These are phyloP conservation scores for Funneliformis mosseae DNA, from an alignment of 192 early-diverging fungal species.

Conservation along the genomic window DNA sequence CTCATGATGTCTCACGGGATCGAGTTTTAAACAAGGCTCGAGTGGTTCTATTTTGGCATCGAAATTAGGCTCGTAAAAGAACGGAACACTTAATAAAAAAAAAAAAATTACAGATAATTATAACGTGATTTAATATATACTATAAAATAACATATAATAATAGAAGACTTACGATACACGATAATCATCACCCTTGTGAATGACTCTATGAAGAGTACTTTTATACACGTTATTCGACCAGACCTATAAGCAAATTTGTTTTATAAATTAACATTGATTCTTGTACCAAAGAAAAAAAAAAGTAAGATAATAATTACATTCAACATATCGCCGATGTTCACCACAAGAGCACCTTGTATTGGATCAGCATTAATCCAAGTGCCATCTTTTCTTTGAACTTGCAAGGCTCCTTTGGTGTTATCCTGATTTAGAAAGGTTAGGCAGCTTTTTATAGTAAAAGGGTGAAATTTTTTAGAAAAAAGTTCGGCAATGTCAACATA, in stretches of 20 bases:
- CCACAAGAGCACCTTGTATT: conserved; percentile 51
- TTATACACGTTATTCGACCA: conserved; percentile 58
- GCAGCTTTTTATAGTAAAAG: conserved; percentile 33
- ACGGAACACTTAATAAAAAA: conserved; percentile 38
- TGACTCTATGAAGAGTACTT: conserved; percentile 57
- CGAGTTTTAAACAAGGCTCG: conserved; percentile 32
- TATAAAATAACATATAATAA: not conserved
- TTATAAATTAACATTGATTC: not conserved
- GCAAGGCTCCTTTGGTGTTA: conserved; percentile 48
- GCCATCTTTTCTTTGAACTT: conserved; percentile 48
- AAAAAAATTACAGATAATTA: not conserved
- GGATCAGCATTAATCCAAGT: conserved; percentile 56
- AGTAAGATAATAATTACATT: conserved; percentile 28
- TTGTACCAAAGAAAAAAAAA: not conserved
- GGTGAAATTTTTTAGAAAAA: not conserved
- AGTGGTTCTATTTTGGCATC: conserved; percentile 52
- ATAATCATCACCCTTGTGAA: conserved; percentile 44
- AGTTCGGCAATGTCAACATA: not conserved
- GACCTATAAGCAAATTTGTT: conserved; percentile 17
- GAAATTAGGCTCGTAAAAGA: conserved; percentile 58
- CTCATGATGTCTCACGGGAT: conserved; percentile 26
- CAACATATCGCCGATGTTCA: conserved; percentile 63
- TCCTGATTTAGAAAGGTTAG: conserved; percentile 57
- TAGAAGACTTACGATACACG: conserved; percentile 39
- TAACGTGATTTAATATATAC: not conserved